phyloP scores from a whole-genome alignment of 495 filamentous ascomycete species.

The Acidiella bohemica region DNA sequence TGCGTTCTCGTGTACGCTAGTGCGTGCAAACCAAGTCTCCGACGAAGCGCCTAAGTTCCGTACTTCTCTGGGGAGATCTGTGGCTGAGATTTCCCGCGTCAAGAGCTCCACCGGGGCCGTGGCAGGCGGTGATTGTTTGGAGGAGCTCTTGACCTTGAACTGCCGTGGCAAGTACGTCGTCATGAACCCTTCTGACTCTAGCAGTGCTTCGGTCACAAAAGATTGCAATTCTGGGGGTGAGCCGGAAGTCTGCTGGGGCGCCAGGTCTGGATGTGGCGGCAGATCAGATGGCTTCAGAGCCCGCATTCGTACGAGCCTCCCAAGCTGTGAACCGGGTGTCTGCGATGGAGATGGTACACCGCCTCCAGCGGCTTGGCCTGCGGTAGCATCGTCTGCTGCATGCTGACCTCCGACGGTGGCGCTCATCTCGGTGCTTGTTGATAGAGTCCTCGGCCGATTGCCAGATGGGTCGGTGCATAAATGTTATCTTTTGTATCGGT shows the following conservation, averaged over 20 bases:
- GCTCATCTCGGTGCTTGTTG: too few relatives aligned
- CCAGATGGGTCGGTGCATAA: too few relatives aligned
- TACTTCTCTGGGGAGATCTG: slow-evolving; percentile 26
- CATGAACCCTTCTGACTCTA: slow-evolving; percentile 45
- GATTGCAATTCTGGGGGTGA: slow-evolving; percentile 8
- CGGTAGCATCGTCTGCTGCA: too few relatives aligned
- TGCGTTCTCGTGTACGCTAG: slow-evolving; percentile 46
- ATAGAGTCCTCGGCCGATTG: too few relatives aligned
- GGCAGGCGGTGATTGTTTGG: slow-evolving; percentile 36
- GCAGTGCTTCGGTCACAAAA: slow-evolving; percentile 30
- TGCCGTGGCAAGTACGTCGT: slow-evolving; percentile 29
- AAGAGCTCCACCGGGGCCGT: slow-evolving; percentile 35
- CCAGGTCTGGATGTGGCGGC: slow-evolving; percentile 15
- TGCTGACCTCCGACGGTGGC: too few relatives aligned
- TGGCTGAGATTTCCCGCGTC: slow-evolving; percentile 30
- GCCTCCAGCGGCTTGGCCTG: too few relatives aligned
- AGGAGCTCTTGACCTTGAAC: slow-evolving; percentile 30
- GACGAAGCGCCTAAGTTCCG: slow-evolving; percentile 5
- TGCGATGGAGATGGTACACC: not conserved
- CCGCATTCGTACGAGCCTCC: slow-evolving; percentile 10
- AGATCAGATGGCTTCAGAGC: slow-evolving; percentile 8
- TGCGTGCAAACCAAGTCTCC: slow-evolving; percentile 58
- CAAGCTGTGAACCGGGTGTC: not conserved
- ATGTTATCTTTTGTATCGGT: too few relatives aligned
- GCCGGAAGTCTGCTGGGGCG: slow-evolving; percentile 7